A percentile compares a stretch with the other conserved stretches of the same genome.
These are phyloP conservation scores for Phytophthora multivora DNA, from an alignment of 352 stramenopile species.

Conservation along the genomic window DNA sequence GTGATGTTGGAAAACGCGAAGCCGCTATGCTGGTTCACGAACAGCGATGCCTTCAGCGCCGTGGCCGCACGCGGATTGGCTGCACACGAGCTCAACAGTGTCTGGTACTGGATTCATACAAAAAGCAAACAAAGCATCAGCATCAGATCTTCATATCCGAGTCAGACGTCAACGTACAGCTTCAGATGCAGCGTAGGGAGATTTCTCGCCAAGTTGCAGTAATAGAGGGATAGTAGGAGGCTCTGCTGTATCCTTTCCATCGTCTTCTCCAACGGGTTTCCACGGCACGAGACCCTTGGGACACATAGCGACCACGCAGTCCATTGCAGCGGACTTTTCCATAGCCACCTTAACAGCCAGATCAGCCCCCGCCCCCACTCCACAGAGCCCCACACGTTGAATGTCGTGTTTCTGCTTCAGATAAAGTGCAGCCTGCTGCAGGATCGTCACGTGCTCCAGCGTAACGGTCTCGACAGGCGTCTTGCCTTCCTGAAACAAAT, in stretches of 20 bases:
- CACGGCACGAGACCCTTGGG: constrained; percentile 57
- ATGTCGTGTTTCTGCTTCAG: constrained; percentile 76
- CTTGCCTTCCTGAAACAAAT: constrained; percentile 44
- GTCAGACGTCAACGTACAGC: constrained; percentile 43
- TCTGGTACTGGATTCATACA: constrained; percentile 50
- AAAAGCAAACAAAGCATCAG: constrained; percentile 1
- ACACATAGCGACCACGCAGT: constrained; percentile 77
- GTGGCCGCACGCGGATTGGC: constrained; percentile 17
- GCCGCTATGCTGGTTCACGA: constrained; percentile 73
- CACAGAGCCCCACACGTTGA: constrained; percentile 73
- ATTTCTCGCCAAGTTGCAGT: constrained; percentile 71
- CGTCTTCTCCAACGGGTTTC: constrained; percentile 20
- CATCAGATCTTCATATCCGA: neutral
- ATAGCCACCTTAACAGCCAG: constrained; percentile 69
- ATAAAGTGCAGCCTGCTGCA: constrained; percentile 58
- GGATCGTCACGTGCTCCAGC: constrained; percentile 33
- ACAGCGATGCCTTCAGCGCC: constrained; percentile 52
- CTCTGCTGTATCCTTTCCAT: constrained; percentile 14
- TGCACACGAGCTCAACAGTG: constrained; percentile 45
- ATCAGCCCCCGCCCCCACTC: constrained; percentile 70
- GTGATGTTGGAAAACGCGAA: constrained; percentile 91
- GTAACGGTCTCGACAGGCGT: constrained; percentile 9
- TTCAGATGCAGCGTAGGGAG: constrained; percentile 62
- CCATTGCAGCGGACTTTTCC: constrained; percentile 41
- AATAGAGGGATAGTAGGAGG: constrained; percentile 54